Base-by-base conservation (phyloP, 1,284 basidiomycete species). In the Apiotrichum brassicae region DNA sequence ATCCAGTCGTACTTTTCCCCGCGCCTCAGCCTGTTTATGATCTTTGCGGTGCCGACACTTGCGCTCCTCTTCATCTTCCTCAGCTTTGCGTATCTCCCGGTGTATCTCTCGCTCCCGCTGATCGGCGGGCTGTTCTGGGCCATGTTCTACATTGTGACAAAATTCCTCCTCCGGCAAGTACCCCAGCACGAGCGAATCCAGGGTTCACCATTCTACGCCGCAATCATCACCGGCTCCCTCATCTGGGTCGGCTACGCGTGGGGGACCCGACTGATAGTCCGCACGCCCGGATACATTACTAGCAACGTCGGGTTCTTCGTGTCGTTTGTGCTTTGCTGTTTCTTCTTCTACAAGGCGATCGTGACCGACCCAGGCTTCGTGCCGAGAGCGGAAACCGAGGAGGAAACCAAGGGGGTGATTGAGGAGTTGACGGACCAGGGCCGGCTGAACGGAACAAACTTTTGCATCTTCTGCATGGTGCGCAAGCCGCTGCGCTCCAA, bases 401-500 rank as follows among this genome's bases (percentile, higher is more conserved):
- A 80, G 35, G 90, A 94, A 66, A 74, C 92, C 26, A 91, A 87
- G 76, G 80, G 84, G 51, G 86, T 86, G 39, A 84, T 97, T 43
- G 91, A 95, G 66, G 87, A 90, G 24, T 77, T 98, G 16, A 88
- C 91, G 12, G 85, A 86, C 16, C 82, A 85, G 60, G 91, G 91
- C 3, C 77, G 84, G 25, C 75, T 98, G 25, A 97, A 97, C 71
- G 93, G 94, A 1, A 89, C 92, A 64, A 91, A 88, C 12, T 97
- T 95, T 73, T 98, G 95, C 68, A 86, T 97, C 46, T 79, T 84
- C 46, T 98, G 94, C 74, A 87, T 98, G 87, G 70, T 87, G 2
- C 82, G 86, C 37, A 92, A 94, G 64, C 90, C 94, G 4, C 76
- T 99, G 20, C 81, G 94, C 7, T 93, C 89, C 22, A 97, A 95